Base-by-base conservation (phyloP, 2,329 filamentous ascomycete genomes). In the Periglandula ipomoeae region DNA sequence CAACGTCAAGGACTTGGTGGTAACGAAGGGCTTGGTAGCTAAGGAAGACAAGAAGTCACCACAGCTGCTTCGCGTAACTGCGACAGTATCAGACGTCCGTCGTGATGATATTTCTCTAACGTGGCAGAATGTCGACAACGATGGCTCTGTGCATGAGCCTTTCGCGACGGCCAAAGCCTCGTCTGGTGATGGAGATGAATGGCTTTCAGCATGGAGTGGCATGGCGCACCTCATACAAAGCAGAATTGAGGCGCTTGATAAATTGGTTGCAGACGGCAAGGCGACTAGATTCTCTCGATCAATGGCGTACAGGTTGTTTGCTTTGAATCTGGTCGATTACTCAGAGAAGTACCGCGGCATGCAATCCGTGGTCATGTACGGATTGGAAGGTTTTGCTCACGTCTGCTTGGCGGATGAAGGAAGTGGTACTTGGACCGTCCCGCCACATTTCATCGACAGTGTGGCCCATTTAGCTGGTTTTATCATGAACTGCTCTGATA, bases 1-100 rank as follows among this genome's bases (percentile, higher is more conserved):
- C 55, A 85, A 87, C 54, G 78, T 88, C 19, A 73, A 72, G 53
- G 70, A 81, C 44, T 81, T 89, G 71, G 79, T 84, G 60, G 82
- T 86, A 1, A 74, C 74, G 45, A 86, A 87, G 72, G 53, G 48
- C 1, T 50, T 55, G 3, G 50, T 55, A 5, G 53, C 49, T 1
- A 52, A 68, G 1, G 56, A 55, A 4, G 56, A 63, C 45, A 59
- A 56, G 7, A 53, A 52, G 8, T 52, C 37, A 5, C 61, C 61
- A 4, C 67, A 65, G 48, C 52, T 61, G 9, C 63, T 65, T 50
- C 62, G 59, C 17, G 59, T 68, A 24, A 56, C 56, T 2, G 53
- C 56, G 10, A 40, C 52, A 1, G 59, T 56, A 4, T 68, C 69
- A 23, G 72, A 81, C 53, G 66, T 76, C 34, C 65, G 70, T 49